A percentile compares a stretch with the other conserved stretches of the same genome.
Evolutionary conservation across 345 rosid genomes (phyloP).

Genomic region (Salix purpurea): DNA sequence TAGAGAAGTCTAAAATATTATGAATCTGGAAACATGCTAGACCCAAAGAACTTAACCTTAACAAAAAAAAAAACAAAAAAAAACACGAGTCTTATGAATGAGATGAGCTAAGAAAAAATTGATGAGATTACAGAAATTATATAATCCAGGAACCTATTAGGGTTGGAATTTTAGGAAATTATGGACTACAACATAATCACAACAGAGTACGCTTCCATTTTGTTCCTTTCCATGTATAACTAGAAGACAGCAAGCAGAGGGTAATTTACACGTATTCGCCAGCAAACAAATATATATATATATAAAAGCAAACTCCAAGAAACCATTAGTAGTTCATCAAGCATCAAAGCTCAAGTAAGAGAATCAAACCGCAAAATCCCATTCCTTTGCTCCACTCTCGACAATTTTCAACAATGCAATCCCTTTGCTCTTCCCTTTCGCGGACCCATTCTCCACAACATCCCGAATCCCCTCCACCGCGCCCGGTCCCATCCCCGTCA

Average conservation of each 20-base stretch:
- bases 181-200: not conserved
- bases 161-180: too few species aligned
- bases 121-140: too few species aligned
- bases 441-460: conserved; percentile 55
- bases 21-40: too few species aligned
- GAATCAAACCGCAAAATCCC: conserved; percentile 21
- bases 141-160: too few species aligned
- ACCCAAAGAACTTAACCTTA: too few species aligned
- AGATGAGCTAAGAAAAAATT: too few species aligned
- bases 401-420: conserved; percentile 43
- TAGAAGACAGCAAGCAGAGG: not conserved
- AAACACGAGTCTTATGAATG: too few species aligned
- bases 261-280: not conserved
- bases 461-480: conserved; percentile 56
- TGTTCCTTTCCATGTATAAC: not conserved
- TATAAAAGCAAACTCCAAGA: not conserved
- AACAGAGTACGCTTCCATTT: not conserved
- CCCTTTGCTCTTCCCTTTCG: conserved; percentile 67
- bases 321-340: not conserved
- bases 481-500: conserved; percentile 33
- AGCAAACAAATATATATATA: not conserved
- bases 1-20: too few species aligned
- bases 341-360: conserved; percentile 22
- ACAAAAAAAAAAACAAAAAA: too few species aligned
- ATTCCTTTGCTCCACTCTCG: conserved; percentile 11